Percentiles rank a stretch among this genome's conserved stretches.
Conservation (phyloP, 2,329 filamentous ascomycete species). For the Diaporthe destruens region DNA sequence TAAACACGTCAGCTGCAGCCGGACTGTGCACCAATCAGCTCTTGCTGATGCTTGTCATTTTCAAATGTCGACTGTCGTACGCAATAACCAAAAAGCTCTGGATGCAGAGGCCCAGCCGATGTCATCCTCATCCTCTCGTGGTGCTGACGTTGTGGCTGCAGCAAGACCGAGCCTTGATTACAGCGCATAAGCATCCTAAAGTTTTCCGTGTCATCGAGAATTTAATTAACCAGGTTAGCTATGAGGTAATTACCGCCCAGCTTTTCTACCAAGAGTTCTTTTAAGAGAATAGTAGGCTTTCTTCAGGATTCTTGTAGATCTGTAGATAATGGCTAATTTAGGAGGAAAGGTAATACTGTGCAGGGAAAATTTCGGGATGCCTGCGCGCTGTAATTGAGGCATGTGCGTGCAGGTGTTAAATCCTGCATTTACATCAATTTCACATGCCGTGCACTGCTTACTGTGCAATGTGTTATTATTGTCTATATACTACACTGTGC, state of each 20-base stretch:
- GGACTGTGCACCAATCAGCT: not conserved
- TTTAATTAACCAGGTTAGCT: no score
- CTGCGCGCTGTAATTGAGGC: no score
- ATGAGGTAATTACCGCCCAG: no score
- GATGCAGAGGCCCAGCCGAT: not conserved
- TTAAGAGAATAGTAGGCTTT: no score
- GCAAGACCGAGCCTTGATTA: slow-evolving; percentile 23
- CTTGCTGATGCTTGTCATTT: not conserved
- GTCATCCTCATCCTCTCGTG: not conserved
- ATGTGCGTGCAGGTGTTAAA: not conserved
- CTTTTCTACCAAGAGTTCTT: no score
- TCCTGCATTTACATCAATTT: not conserved
- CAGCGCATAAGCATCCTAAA: no score
- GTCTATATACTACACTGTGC: not conserved
- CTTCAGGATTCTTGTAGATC: no score
- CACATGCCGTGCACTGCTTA: not conserved
- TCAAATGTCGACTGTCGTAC: not conserved
- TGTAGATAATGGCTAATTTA: no score
- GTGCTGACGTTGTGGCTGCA: slow-evolving; percentile 9
- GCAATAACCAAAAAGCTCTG: not conserved
- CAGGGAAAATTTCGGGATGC: no score
- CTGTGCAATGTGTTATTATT: not conserved
- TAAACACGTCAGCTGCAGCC: not conserved
- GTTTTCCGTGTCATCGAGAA: no score
- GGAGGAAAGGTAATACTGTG: no score